These are phyloP conservation scores for Colletotrichum tamarilloi DNA, from an alignment of 2,329 filamentous ascomycete species.

Conservation along the genomic window DNA sequence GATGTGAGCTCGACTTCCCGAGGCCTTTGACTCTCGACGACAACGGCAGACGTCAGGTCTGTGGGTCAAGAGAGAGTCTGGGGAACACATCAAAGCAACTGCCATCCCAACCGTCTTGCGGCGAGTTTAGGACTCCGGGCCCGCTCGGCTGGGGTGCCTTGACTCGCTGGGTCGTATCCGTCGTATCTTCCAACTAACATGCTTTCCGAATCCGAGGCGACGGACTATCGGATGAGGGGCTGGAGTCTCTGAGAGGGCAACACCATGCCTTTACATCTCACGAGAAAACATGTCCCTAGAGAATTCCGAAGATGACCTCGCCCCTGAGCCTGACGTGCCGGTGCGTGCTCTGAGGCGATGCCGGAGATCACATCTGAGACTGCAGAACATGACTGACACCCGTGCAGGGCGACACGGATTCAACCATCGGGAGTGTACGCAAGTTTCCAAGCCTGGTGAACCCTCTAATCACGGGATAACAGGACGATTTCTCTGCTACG, in stretches of 20 bases:
- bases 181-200: not conserved
- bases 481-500: slow-evolving; percentile 13
- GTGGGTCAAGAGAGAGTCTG: not conserved
- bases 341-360: not conserved
- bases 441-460: too few species aligned
- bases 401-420: slow-evolving; percentile 7
- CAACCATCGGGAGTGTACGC: not conserved
- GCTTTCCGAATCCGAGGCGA: slow-evolving; percentile 1
- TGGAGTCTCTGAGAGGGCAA: not conserved
- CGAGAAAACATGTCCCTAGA: not conserved
- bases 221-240: not conserved
- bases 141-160: slow-evolving; percentile 6
- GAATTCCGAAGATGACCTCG: not conserved
- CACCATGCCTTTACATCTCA: not conserved
- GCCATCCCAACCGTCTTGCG: not conserved
- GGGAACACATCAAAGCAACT: not conserved
- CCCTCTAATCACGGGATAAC: not conserved
- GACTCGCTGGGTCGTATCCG: slow-evolving; percentile 1
- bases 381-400: not conserved
- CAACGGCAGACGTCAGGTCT: not conserved
- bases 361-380: not conserved
- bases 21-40: not conserved
- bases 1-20: too few species aligned
- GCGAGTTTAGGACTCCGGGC: not conserved
- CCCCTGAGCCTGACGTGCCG: not conserved